Conservation (phyloP, 306 rosid species). For the Rubus idaeus region DNA sequence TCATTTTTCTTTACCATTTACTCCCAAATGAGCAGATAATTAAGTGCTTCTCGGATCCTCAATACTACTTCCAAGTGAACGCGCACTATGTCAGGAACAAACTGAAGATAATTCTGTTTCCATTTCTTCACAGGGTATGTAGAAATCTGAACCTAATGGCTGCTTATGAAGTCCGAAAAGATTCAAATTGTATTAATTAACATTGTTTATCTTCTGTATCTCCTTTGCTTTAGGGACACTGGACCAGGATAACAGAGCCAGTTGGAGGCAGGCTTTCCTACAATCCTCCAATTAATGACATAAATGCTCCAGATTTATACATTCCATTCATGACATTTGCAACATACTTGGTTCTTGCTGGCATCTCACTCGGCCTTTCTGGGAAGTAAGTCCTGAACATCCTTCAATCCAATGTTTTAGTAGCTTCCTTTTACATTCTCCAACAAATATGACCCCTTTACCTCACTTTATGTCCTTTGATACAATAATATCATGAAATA, state of each 20-base stretch:
- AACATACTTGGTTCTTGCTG: constrained; percentile 66
- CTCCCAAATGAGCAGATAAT: constrained; percentile 50
- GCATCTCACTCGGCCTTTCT: constrained; percentile 64
- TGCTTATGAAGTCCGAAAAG: too few relatives aligned
- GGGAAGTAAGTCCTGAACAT: constrained; percentile 48
- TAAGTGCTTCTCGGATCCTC: constrained; percentile 70
- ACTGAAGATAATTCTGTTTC: constrained; percentile 68
- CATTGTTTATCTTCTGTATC: neutral
- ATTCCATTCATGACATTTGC: constrained; percentile 83
- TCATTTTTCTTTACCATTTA: neutral
- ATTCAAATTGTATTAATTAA: neutral
- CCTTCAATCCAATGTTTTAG: neutral
- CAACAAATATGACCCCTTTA: neutral
- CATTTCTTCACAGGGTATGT: constrained; percentile 74
- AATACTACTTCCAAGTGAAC: constrained; percentile 77
- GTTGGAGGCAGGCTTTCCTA: constrained; percentile 71
- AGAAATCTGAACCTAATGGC: neutral
- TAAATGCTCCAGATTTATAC: constrained; percentile 72
- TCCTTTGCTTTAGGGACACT: constrained; percentile 58
- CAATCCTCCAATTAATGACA: constrained; percentile 72
- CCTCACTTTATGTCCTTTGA: neutral
- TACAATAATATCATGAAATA: neutral
- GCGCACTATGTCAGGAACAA: constrained; percentile 69
- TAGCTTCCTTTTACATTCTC: neutral
- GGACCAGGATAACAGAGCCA: constrained; percentile 72